phyloP scores from a whole-genome alignment of 148 eudicot genomes.

The Rhododendron henanense region DNA sequence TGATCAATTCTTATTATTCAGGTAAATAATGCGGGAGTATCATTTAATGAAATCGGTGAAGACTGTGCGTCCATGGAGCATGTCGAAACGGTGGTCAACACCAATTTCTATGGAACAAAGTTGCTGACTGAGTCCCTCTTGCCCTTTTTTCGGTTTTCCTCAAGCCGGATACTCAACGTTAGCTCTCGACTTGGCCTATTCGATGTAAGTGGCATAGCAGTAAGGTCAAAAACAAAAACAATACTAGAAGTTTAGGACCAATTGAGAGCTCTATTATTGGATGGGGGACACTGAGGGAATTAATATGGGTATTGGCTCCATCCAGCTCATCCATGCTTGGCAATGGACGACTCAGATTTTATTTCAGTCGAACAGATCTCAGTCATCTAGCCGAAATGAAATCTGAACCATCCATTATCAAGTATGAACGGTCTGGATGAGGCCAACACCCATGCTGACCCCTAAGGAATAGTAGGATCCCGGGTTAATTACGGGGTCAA shows the following conservation, averaged over 20 bases:
- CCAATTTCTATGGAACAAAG: conserved; percentile 79
- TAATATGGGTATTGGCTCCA: no score
- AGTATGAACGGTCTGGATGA: fast-evolving
- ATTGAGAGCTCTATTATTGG: no score
- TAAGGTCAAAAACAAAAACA: no score
- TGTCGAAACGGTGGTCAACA: conserved; percentile 61
- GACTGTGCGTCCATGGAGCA: conserved; percentile 49
- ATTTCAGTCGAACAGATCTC: fast-evolving
- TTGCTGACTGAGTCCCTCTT: conserved; percentile 57
- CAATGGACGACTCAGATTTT: fast-evolving
- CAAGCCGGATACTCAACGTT: conserved; percentile 67
- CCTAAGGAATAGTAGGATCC: no score
- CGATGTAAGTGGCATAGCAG: conserved; percentile 29
- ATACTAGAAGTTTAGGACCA: no score
- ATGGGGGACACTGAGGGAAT: no score
- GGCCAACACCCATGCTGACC: no score
- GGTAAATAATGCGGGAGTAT: conserved; percentile 91
- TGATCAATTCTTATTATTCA: conserved; percentile 5
- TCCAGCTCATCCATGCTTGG: no score
- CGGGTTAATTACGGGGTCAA: no score
- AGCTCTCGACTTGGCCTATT: conserved; percentile 78
- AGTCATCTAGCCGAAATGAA: no score
- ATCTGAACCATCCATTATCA: fast-evolving
- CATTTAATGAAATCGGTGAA: conserved; percentile 62
- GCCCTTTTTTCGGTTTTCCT: conserved; percentile 51